Evolutionary conservation across 2,329 filamentous ascomycete genomes (phyloP).

Genomic region (Venturia pyrina): DNA sequence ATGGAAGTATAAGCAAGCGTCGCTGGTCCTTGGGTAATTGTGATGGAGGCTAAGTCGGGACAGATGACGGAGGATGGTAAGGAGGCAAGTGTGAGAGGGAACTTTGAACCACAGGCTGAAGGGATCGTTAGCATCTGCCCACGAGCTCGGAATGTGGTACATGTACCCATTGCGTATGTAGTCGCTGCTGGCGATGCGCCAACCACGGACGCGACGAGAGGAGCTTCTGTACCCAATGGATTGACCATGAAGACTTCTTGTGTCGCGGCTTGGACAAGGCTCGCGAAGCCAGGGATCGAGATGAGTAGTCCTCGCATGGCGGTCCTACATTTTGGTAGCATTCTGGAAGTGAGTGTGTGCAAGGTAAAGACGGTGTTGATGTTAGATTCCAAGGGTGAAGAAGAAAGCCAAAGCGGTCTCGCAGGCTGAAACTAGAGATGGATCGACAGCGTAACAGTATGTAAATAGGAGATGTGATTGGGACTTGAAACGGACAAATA

Average conservation of each 20-base stretch:
- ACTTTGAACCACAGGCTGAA: background rate
- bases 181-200: background rate
- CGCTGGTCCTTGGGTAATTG: slow-evolving; percentile 3
- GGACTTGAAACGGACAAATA: background rate
- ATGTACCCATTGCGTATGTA: background rate
- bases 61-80: slow-evolving; percentile 1
- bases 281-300: background rate
- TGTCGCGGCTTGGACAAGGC: background rate
- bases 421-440: background rate
- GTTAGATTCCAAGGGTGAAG: background rate
- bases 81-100: background rate
- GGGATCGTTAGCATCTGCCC: background rate
- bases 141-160: background rate
- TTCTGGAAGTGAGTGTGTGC: background rate
- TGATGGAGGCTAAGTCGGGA: background rate
- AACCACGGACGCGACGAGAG: background rate
- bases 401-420: background rate
- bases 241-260: background rate
- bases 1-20: background rate
- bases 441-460: background rate
- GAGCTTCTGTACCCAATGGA: background rate
- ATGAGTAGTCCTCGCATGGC: background rate
- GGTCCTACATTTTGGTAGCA: background rate
- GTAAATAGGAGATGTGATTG: background rate
- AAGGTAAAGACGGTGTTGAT: background rate